Evolutionary conservation across 2,329 filamentous ascomycete species (phyloP).

Genomic region (Zopfia rhizophila): DNA sequence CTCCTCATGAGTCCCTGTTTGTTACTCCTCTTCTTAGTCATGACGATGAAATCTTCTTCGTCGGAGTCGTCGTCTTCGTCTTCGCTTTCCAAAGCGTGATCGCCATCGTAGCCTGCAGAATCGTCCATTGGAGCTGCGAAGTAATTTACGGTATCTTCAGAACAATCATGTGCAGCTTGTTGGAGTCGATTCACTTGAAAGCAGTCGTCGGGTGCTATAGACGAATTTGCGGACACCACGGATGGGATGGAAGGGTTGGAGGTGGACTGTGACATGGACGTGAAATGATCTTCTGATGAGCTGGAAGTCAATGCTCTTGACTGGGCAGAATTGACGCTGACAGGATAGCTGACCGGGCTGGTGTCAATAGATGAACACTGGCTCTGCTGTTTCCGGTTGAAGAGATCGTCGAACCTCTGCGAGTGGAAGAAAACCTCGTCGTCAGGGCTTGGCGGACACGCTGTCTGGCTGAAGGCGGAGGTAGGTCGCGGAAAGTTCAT

Average conservation of each 20-base stretch:
- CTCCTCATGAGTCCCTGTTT: slow-evolving; percentile 40
- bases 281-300: slow-evolving; percentile 60
- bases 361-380: slow-evolving; percentile 49
- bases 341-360: slow-evolving; percentile 49
- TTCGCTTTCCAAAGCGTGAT: slow-evolving; percentile 55
- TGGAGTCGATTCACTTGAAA: slow-evolving; percentile 28
- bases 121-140: slow-evolving; percentile 40
- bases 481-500: slow-evolving; percentile 33
- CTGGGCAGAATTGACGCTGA: slow-evolving; percentile 31
- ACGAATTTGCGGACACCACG: slow-evolving; percentile 60
- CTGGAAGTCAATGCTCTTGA: slow-evolving; percentile 51
- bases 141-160: slow-evolving; percentile 48
- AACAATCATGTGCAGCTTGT: slow-evolving; percentile 36
- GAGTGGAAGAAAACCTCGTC: slow-evolving; percentile 47
- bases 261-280: slow-evolving; percentile 60
- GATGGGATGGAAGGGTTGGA: slow-evolving; percentile 64
- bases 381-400: slow-evolving; percentile 38
- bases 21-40: slow-evolving; percentile 53
- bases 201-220: slow-evolving; percentile 52
- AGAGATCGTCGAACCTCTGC: slow-evolving; percentile 42
- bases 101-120: slow-evolving; percentile 52
- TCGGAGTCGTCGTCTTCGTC: slow-evolving; percentile 51
- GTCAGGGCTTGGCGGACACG: slow-evolving; percentile 61
- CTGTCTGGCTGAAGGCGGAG: slow-evolving; percentile 43
- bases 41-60: slow-evolving; percentile 53